Evolutionary conservation across 768 basidiomycete genomes (phyloP).

Genomic region (Basidioascus undulatus): DNA sequence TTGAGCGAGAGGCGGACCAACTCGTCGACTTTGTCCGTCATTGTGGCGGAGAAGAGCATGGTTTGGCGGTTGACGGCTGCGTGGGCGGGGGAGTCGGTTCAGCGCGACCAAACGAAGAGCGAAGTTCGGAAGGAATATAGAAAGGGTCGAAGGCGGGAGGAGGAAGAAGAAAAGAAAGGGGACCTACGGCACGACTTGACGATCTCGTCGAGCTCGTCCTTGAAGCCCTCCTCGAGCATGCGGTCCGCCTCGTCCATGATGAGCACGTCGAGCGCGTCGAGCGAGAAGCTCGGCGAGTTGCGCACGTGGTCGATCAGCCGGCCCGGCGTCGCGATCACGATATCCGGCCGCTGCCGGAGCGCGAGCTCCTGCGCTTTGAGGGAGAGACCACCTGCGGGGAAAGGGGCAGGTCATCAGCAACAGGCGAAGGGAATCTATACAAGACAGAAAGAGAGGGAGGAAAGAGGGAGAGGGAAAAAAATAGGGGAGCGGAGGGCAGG

Average conservation of each 20-base stretch:
- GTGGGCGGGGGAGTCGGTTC: no score
- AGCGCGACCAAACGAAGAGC: no score
- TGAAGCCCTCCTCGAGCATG: constrained; percentile 79
- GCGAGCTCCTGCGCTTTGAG: constrained; percentile 72
- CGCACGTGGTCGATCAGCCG: constrained; percentile 92
- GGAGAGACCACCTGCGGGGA: constrained; percentile 57
- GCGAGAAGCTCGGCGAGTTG: constrained; percentile 76
- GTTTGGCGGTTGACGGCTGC: constrained; percentile 41
- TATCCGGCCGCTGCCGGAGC: constrained; percentile 67
- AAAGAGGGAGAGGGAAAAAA: not conserved
- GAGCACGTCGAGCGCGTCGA: constrained; percentile 77
- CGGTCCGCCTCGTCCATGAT: constrained; percentile 95
- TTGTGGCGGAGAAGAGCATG: constrained; percentile 96
- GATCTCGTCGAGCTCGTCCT: constrained; percentile 81
- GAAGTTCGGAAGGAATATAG: no score
- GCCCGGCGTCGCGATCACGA: constrained; percentile 90
- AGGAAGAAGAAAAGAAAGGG: no score
- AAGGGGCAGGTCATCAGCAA: not conserved
- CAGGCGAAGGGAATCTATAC: not conserved
- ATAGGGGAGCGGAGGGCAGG: not conserved
- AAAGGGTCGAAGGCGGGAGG: no score
- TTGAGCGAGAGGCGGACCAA: constrained; percentile 77
- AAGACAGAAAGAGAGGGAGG: not conserved
- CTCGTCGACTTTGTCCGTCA: constrained; percentile 90
- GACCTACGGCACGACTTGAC: constrained; percentile 66